phyloP scores from a whole-genome alignment of 2,329 filamentous ascomycete species.

The Calonectria ilicicola region DNA sequence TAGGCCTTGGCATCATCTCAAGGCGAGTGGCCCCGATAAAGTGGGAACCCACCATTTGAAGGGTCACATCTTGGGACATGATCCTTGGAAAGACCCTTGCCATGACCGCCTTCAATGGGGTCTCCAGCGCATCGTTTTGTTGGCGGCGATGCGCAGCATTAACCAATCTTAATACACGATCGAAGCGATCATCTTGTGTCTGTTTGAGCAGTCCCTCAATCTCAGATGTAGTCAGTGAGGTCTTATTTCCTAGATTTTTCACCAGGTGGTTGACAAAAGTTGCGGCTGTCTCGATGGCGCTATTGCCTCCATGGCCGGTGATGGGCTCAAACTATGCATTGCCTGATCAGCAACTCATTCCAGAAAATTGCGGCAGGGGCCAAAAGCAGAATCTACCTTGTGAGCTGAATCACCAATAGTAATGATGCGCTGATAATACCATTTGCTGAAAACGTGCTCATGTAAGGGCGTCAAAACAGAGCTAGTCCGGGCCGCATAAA shows the following conservation, averaged over 20 bases:
- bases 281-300: neutral
- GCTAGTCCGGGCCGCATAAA: neutral
- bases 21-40: neutral
- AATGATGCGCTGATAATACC: neutral
- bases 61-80: neutral
- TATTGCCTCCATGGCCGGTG: constrained; percentile 2
- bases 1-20: neutral
- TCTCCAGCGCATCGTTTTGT: neutral
- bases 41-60: neutral
- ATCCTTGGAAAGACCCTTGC: neutral
- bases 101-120: neutral
- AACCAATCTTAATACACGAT: neutral
- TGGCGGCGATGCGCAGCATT: neutral
- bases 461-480: neutral
- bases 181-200: neutral
- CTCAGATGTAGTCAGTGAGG: neutral
- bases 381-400: neutral
- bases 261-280: neutral
- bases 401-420: neutral
- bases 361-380: too few species aligned
- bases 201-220: neutral
- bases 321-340: neutral
- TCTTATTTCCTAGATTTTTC: neutral
- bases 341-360: neutral
- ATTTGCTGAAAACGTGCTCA: neutral